Evolutionary conservation across 176 grass and related monocot genomes (phyloP), one percentile per base, ranked within the genome.

Genomic region (Carex kokanica): DNA sequence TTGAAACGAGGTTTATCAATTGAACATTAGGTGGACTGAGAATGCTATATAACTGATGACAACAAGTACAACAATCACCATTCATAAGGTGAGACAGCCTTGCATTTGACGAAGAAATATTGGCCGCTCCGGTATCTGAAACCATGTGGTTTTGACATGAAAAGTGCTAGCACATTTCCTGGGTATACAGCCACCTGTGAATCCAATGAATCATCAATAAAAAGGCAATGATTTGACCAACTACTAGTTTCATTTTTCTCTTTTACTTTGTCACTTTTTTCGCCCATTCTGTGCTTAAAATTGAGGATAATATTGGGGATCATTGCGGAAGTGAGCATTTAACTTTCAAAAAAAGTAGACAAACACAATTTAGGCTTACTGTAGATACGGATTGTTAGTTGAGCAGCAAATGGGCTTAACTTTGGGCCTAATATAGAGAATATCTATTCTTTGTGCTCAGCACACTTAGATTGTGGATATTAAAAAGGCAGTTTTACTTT

Each of bases 141-240:
- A 87, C 92, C 92, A 78, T 86, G 81, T 57, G 94, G 94, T 85
- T 97, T 97, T 17, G 94, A 92, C 88, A 97, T 90, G 67, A 94
- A 91, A 47, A 97, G 92, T 67, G 94, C 86, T 31, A 97, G 74
- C 57, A 97, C 94, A 86, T 91, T 90, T 62, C 94, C 94, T 7
- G 92, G 90, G 81, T 97, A 97, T 71, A 97, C 88, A 0, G 94
- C 90, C 61, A 97, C 94, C 93, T 94, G 78, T 71, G 14, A 61
- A 78, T 67, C 21, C 23, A 60, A 85, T 20, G 14, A 70, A 53
- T 40, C 64, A 40, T 68, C 64, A 68, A 38, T 13, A 36, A 8
- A 54, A 32, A 77, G 23, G 24, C 54, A 53, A 21, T 74, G 45
- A 54, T 72, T 43, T 72, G 8, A 20, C 18, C 36, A 5, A 43